Percentiles rank a stretch among this genome's conserved stretches.
Conservation (phyloP, 1,139 yeast species). For the Taiozyma sp. region DNA sequence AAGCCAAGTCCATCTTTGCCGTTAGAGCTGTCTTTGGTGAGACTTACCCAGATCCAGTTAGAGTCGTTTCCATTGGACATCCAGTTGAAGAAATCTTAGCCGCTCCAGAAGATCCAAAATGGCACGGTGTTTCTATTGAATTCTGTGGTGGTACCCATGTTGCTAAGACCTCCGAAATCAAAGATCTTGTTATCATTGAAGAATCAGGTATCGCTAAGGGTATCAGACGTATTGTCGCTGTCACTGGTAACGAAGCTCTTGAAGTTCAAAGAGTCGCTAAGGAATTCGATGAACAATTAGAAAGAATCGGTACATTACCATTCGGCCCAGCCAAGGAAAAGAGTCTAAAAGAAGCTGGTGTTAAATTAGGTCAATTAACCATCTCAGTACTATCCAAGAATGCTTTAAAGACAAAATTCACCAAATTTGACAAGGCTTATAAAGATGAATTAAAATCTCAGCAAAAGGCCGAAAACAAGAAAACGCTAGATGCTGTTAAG, state of each 20-base stretch:
- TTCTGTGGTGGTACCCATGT: slow-evolving; percentile 99
- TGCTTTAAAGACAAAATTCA: slow-evolving; percentile 67
- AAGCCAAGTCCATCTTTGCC: slow-evolving; percentile 73
- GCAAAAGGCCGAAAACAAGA: slow-evolving; percentile 85
- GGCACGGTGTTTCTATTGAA: slow-evolving; percentile 81
- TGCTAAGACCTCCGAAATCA: slow-evolving; percentile 86
- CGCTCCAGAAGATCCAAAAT: slow-evolving; percentile 64
- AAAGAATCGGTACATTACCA: slow-evolving; percentile 49
- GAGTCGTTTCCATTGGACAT: slow-evolving; percentile 94
- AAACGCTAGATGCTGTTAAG: slow-evolving; percentile 75
- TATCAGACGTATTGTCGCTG: slow-evolving; percentile 95
- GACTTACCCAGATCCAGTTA: slow-evolving; percentile 97
- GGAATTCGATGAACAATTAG: slow-evolving; percentile 62
- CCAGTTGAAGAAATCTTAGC: slow-evolving; percentile 77
- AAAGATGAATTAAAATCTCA: slow-evolving; percentile 83
- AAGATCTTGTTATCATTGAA: slow-evolving; percentile 83
- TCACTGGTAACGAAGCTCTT: slow-evolving; percentile 86
- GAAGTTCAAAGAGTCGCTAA: slow-evolving; percentile 81
- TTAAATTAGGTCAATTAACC: slow-evolving; percentile 72
- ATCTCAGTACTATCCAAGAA: slow-evolving; percentile 83
- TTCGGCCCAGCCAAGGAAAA: slow-evolving; percentile 75
- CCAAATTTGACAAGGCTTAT: slow-evolving; percentile 76
- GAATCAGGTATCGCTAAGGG: slow-evolving; percentile 99
- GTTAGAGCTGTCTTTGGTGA: slow-evolving; percentile 98
- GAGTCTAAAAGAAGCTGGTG: slow-evolving; percentile 78